Evolutionary conservation across 1,284 basidiomycete genomes (phyloP).

Genomic region (Inonotus hispidus): DNA sequence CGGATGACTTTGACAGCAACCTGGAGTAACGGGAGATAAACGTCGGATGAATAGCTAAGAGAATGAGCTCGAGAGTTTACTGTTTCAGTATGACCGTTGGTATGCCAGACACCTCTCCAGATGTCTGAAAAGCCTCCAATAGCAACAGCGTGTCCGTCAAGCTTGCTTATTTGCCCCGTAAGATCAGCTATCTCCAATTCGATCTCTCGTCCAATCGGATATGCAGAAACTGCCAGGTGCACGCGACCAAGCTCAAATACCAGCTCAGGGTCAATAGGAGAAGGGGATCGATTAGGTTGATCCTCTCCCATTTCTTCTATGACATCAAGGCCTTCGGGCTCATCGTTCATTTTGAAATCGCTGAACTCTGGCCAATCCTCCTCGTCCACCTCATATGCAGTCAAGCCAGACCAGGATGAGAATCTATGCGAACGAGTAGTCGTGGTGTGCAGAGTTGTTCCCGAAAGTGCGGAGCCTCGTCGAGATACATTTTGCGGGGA

Average conservation of each 20-base stretch:
- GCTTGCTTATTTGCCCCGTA: conserved; percentile 11
- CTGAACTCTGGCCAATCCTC: conserved; percentile 1
- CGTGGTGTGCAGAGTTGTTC: neutral
- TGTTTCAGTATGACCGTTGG: neutral
- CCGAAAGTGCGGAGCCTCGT: conserved; percentile 2
- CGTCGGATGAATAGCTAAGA: neutral
- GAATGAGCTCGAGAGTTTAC: neutral
- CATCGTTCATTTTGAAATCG: neutral
- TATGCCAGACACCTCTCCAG: conserved; percentile 13
- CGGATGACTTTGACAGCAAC: conserved; percentile 19
- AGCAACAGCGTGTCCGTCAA: conserved; percentile 5
- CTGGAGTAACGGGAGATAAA: neutral
- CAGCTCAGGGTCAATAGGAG: conserved; percentile 15
- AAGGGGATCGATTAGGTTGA: conserved; percentile 1
- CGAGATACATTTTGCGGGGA: neutral
- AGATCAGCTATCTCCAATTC: conserved; percentile 11
- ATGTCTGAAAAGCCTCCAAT: conserved; percentile 16
- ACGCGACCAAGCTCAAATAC: conserved; percentile 10
- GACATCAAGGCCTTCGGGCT: neutral
- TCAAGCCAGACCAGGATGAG: neutral
- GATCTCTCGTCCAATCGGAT: neutral
- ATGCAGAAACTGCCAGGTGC: conserved; percentile 4
- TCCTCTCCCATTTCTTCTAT: neutral
- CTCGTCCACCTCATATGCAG: neutral
- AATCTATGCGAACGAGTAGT: neutral